phyloP scores from a whole-genome alignment of 2,329 filamentous ascomycete genomes.

The Pseudogymnoascus sp. region DNA sequence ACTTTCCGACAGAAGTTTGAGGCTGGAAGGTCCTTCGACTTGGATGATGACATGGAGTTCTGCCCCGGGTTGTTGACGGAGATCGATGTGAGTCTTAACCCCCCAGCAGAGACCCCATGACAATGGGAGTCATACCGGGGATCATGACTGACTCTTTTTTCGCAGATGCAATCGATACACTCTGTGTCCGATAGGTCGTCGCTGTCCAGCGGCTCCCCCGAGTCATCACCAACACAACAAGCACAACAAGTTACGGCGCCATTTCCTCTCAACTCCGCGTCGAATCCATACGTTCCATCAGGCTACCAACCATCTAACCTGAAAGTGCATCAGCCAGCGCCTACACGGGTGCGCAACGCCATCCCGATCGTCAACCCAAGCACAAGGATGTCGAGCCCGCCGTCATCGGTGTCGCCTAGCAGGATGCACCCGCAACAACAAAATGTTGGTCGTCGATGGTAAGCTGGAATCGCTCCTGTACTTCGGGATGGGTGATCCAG shows the following conservation, averaged over 20 bases:
- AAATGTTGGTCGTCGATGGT: conserved; percentile 26
- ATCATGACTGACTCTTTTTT: conserved; percentile 23
- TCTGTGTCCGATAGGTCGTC: conserved; percentile 91
- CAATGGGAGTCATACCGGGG: neutral
- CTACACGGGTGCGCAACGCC: conserved; percentile 83
- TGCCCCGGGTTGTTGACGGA: conserved; percentile 88
- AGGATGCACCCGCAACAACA: conserved; percentile 42
- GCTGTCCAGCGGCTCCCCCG: conserved; percentile 86
- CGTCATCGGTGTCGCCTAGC: conserved; percentile 58
- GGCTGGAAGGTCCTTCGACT: conserved; percentile 83
- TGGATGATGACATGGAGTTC: conserved; percentile 94
- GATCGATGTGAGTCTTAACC: conserved; percentile 64
- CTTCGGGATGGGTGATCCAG: conserved; percentile 18
- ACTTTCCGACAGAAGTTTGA: conserved; percentile 84
- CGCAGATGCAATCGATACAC: conserved; percentile 81
- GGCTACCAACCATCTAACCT: conserved; percentile 57
- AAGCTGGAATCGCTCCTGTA: conserved; percentile 20
- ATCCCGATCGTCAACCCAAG: conserved; percentile 97
- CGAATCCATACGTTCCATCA: conserved; percentile 58
- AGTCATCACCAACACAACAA: conserved; percentile 83
- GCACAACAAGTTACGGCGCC: conserved; percentile 68
- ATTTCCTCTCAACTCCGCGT: conserved; percentile 63
- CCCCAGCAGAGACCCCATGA: neutral
- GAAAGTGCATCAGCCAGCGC: conserved; percentile 85
- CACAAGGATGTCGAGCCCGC: conserved; percentile 86